Evolutionary conservation across 306 rosid genomes (phyloP).

Genomic region (Datisca glomerata): DNA sequence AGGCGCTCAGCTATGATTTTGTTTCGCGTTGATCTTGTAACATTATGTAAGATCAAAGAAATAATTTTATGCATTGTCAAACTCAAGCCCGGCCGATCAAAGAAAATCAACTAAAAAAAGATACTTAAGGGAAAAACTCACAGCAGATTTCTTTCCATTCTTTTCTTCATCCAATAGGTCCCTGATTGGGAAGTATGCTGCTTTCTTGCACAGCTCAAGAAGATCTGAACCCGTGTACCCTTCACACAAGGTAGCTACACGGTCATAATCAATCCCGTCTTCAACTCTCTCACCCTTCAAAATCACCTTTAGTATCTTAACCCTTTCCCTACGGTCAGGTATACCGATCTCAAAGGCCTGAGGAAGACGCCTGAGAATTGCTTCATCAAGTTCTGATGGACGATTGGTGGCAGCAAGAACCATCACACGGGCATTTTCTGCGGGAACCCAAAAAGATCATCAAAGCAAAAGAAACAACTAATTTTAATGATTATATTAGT

Average conservation of each 20-base stretch:
- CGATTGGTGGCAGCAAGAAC: constrained; percentile 98
- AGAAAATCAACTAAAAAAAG: not conserved
- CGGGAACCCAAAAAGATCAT: constrained; percentile 5
- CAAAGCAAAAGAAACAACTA: not conserved
- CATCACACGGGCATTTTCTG: constrained; percentile 89
- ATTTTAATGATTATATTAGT: no score
- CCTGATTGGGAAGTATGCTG: constrained; percentile 86
- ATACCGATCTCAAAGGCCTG: constrained; percentile 90
- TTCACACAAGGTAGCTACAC: constrained; percentile 51
- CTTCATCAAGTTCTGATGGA: constrained; percentile 99
- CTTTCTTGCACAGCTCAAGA: constrained; percentile 96
- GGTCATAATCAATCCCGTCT: constrained; percentile 36
- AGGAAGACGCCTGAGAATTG: constrained; percentile 92
- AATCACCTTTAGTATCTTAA: constrained; percentile 71
- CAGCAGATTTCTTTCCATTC: constrained; percentile 45
- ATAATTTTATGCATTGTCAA: not conserved
- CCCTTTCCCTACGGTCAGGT: constrained; percentile 69
- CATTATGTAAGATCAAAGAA: no score
- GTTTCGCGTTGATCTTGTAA: no score
- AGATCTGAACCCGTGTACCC: constrained; percentile 95
- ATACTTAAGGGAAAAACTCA: no score
- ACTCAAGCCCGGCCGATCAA: not conserved
- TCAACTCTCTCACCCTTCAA: constrained; percentile 72
- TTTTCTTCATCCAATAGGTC: constrained; percentile 68
- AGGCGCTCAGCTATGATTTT: no score